Percentiles rank a stretch among this genome's conserved stretches.
Conservation (phyloP, 176 grass and related monocot genomes). For the Cenchrus americanus region DNA sequence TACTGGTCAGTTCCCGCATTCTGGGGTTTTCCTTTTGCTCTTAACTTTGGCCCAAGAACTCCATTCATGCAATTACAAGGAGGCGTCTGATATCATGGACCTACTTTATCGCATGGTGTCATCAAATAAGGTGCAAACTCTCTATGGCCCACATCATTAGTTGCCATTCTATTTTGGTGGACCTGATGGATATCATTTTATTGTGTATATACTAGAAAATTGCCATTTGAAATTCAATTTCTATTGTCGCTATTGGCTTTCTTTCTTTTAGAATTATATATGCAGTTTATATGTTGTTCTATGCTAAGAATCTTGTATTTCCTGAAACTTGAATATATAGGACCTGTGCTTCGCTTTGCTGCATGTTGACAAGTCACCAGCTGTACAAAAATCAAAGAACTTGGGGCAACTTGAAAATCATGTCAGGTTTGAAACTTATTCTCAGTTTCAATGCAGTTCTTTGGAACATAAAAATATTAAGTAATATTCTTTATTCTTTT, state of each 20-base stretch:
- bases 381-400: slow-evolving; percentile 59
- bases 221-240: not conserved
- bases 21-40: slow-evolving; percentile 80
- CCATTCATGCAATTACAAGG: slow-evolving; percentile 67
- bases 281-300: not conserved
- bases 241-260: not conserved
- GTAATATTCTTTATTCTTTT: slow-evolving; percentile 41
- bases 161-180: slow-evolving; percentile 33
- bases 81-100: slow-evolving; percentile 65
- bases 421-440: slow-evolving; percentile 64
- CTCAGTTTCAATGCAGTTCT: slow-evolving; percentile 25
- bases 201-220: not conserved
- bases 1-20: slow-evolving; percentile 76
- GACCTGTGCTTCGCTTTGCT: slow-evolving; percentile 74
- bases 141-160: not conserved
- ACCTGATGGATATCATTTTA: not conserved
- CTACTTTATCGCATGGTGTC: slow-evolving; percentile 74
- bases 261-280: not conserved
- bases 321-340: slow-evolving; percentile 30
- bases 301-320: slow-evolving; percentile 2
- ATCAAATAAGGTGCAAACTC: slow-evolving; percentile 66
- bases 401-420: slow-evolving; percentile 50
- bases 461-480: slow-evolving; percentile 21
- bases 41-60: slow-evolving; percentile 68
- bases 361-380: slow-evolving; percentile 47